Evolutionary conservation across 2,329 filamentous ascomycete genomes (phyloP).

Genomic region (Dactylellina parvicollis): DNA sequence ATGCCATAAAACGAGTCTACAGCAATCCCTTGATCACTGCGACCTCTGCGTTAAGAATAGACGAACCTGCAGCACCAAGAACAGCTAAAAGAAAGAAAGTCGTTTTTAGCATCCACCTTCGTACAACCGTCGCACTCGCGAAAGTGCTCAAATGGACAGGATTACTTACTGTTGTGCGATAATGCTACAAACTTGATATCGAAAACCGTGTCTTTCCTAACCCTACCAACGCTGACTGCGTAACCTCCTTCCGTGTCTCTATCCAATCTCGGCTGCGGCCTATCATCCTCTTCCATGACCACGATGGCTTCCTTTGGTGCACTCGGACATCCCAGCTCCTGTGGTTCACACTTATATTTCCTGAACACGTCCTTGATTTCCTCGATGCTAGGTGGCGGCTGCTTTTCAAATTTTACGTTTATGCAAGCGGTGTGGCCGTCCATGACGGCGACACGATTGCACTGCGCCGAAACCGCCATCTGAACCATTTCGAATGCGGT

Average conservation of each 20-base stretch:
- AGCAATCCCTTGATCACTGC: conserved; percentile 88
- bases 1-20: conserved; percentile 61
- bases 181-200: conserved; percentile 94
- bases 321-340: conserved; percentile 84
- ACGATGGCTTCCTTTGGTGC: conserved; percentile 83
- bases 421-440: conserved; percentile 97
- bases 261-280: conserved; percentile 91
- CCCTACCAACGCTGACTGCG: conserved; percentile 86
- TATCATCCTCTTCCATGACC: conserved; percentile 87
- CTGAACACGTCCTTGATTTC: conserved; percentile 81
- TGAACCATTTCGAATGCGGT: conserved; percentile 81
- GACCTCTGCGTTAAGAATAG: conserved; percentile 92
- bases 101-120: conserved; percentile 61
- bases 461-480: conserved; percentile 83
- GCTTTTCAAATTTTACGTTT: conserved; percentile 80
- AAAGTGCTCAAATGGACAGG: not conserved
- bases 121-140: not conserved
- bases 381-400: conserved; percentile 77
- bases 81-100: conserved; percentile 70
- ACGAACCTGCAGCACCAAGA: conserved; percentile 94
- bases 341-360: conserved; percentile 82
- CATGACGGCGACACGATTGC: conserved; percentile 92
- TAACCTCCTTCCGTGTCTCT: conserved; percentile 86
- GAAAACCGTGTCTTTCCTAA: conserved; percentile 88
- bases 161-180: conserved; percentile 77